Conservation (phyloP, 306 rosid species). For the Rosa chinensis region DNA sequence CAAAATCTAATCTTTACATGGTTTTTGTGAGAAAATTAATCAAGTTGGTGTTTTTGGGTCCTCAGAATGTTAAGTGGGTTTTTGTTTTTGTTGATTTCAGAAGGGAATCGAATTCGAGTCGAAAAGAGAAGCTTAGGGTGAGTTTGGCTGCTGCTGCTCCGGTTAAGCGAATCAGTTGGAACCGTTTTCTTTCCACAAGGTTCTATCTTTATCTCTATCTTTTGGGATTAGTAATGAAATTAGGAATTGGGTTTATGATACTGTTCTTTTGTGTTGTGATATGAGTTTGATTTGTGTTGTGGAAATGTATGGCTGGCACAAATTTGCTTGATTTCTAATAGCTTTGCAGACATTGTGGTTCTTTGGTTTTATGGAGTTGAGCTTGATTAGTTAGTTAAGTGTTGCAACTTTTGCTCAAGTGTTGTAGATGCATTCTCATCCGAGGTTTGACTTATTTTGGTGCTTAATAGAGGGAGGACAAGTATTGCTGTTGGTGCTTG, state of each 20-base stretch:
- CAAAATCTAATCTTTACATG: neutral
- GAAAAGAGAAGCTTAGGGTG: slow-evolving; percentile 32
- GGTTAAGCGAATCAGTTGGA: slow-evolving; percentile 78
- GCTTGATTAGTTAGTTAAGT: neutral
- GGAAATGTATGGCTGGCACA: neutral
- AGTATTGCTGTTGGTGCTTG: slow-evolving; percentile 84
- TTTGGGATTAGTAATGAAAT: neutral
- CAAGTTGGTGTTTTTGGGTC: neutral
- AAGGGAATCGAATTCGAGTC: slow-evolving; percentile 22
- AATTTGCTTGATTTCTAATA: neutral
- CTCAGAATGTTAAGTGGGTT: neutral
- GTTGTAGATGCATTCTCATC: neutral
- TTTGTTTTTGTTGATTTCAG: slow-evolving; percentile 28
- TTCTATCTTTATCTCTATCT: slow-evolving; percentile 11
- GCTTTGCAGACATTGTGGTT: neutral
- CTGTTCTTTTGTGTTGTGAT: neutral
- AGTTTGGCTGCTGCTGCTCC: slow-evolving; percentile 55
- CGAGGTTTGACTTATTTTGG: slow-evolving; percentile 6
- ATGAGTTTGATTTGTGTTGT: slow-evolving; percentile 4
- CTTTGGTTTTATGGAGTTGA: neutral
- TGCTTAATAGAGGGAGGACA: slow-evolving; percentile 72
- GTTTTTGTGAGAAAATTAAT: neutral
- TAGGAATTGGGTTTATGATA: neutral
- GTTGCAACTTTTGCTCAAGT: neutral
- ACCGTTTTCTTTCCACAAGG: slow-evolving; percentile 87